Evolutionary conservation across 192 early-diverging fungal genomes (phyloP), one percentile per base, ranked within the genome.

Genomic region (Linnemannia exigua): DNA sequence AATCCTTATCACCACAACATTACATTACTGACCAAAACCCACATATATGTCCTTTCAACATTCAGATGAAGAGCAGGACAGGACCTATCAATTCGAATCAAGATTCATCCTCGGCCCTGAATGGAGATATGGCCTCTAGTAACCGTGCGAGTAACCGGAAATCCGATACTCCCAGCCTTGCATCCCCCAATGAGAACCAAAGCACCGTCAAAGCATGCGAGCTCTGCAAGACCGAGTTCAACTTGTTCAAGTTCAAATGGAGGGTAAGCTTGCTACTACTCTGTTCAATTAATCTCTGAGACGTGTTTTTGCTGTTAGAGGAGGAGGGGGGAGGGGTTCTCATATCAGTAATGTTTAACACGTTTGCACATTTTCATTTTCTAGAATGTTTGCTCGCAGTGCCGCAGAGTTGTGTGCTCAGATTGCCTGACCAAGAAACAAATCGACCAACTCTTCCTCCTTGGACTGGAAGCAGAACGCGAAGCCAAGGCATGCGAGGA

Each of bases 371-470:
- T 74, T 12, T 46, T 22, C 72, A 69, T 31, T 14, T 33, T 44
- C 8, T 72, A 89, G 82, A 80, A 88, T 70, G 69, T 76, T 28
- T 88, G 87, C 61, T 80, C 79, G 14, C 76, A 82, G 67, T 88
- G 87, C 38, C 82, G 77, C 5, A 68, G 74, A 58, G 75, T 79
- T 14, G 89, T 90, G 4, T 90, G 89, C 41, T 79, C 86, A 0
- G 86, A 81, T 47, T 90, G 89, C 67, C 47, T 90, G 72, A 90
- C 89, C 44, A 90, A 90, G 67, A 87, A 85, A 70, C 82, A 87
- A 25, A 81, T 87, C 66, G 86, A 89, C 67, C 84, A 79, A 0
- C 61, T 86, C 54, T 79, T 86, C 70, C 67, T 86, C 1, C 44
- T 86, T 2, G 78, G 78, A 12, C 75, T 86, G 7, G 73, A 86